Conservation (phyloP, 2,329 filamentous ascomycete genomes). For the Colletotrichum sp. region DNA sequence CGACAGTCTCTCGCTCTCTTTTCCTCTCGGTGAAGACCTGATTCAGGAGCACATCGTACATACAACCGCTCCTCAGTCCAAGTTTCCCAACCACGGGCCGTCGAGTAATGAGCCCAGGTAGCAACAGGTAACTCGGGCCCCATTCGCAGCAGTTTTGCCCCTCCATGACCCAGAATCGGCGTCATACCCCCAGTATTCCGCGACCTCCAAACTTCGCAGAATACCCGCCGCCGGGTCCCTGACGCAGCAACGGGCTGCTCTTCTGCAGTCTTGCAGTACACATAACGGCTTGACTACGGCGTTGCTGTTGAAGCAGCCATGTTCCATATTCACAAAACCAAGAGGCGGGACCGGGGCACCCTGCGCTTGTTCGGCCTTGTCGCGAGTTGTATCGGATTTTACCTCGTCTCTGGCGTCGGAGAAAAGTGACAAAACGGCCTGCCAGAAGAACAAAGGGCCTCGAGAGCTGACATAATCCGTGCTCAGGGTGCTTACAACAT, state of each 20-base stretch:
- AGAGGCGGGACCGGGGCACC: neutral
- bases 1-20: neutral
- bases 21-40: neutral
- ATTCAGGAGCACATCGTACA: neutral
- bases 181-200: constrained; percentile 20
- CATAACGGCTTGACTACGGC: neutral
- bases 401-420: neutral
- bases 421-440: neutral
- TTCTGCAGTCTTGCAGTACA: neutral
- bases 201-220: neutral
- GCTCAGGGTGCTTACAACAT: neutral
- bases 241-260: neutral
- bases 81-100: neutral
- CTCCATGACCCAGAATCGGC: constrained; percentile 19
- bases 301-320: neutral
- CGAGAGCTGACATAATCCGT: neutral
- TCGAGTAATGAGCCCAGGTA: neutral
- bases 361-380: neutral
- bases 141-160: neutral
- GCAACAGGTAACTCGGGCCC: neutral
- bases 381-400: neutral
- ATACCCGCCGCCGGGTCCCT: neutral
- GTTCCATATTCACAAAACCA: neutral
- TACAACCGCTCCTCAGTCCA: neutral
- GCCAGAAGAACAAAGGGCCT: too few species aligned